Evolutionary conservation across 2,329 filamentous ascomycete species (phyloP), one percentile per base, ranked within the genome.

Genomic region (Bipolaris sorokiniana): DNA sequence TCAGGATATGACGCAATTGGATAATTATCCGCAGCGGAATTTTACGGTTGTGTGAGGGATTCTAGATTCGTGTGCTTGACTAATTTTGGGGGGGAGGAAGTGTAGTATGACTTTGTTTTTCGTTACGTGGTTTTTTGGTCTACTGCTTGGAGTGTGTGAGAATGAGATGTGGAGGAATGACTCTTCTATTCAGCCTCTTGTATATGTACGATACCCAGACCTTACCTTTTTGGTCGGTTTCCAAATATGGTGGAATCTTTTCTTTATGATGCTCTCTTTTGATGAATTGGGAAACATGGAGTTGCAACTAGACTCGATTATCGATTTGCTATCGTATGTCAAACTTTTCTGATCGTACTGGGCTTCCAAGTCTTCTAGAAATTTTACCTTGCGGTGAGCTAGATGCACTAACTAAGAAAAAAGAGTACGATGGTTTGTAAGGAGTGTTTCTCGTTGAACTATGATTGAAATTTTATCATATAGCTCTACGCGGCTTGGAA

Each of bases 1-100:
- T 10, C 66, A 74, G 41, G 72, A 76, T 40, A 76, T 76, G 72
- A 72, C 67, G 15, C 66, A 72, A 33, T 55, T 76, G 18, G 73
- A 76, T 37, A 70, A 68, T 15, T 65, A 66, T 4, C 72, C 71
- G 6, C 64, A 68, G 28, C 63, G 63, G 23, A 69, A 65, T 5
- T 74, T 74, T 46, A 69, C 69, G 1, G 63, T 76, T 34, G 59
- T 75, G 7, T 75, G 42, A 59, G 44, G 10, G 20, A 1, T 11
- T 15, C 7, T 26, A 3, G 6, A 15, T 18, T n/a, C n/a, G 11
- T 22, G 18, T 23, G 38, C 38, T 41, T 22, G 5, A 20, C 10
- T 18, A 7, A 2, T 13, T 15, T 7, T 22, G 20, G 13, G 16
- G 16, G n/a, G 1, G 7, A 23, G n/a, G n/a, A 23, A 41, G 23